These are phyloP conservation scores for Kodamaea kaohsiungensis DNA, from an alignment of 805 yeast genomes.

Conservation along the genomic window DNA sequence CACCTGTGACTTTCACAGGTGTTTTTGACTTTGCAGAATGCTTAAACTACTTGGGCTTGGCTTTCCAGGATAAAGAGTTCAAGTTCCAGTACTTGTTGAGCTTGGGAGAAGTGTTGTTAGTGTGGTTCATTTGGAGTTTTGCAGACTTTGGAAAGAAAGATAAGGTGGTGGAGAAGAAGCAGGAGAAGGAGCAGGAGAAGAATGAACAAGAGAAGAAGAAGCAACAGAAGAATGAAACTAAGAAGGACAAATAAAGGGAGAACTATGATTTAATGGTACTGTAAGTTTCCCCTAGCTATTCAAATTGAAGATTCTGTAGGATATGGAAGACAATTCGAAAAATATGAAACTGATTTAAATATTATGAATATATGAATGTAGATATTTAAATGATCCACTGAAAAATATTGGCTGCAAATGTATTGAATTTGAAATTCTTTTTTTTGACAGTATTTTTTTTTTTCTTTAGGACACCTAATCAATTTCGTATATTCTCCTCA, in stretches of 20 bases:
- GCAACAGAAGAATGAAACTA: background rate
- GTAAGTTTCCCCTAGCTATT: background rate
- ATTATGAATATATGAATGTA: background rate
- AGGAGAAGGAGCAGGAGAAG: background rate
- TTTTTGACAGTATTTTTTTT: no score
- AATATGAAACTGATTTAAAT: background rate
- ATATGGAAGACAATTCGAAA: background rate
- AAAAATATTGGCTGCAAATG: background rate
- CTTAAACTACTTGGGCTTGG: conserved; percentile 1
- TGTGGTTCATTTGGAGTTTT: conserved; percentile 15
- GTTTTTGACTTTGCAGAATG: conserved; percentile 12
- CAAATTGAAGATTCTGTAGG: background rate
- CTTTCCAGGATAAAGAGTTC: background rate
- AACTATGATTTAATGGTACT: background rate
- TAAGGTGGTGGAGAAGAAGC: background rate
- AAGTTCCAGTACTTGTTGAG: background rate
- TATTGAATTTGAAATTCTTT: no score
- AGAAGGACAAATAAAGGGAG: no score
- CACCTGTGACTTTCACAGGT: conserved; percentile 9
- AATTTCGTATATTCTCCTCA: no score
- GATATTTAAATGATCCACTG: no score
- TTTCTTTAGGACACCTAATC: no score
- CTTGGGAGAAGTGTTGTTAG: conserved; percentile 9
- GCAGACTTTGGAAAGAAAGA: conserved; percentile 1
- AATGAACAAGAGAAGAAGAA: background rate